These are phyloP conservation scores for Candida berthetii DNA, from an alignment of 805 yeast genomes.

Conservation along the genomic window DNA sequence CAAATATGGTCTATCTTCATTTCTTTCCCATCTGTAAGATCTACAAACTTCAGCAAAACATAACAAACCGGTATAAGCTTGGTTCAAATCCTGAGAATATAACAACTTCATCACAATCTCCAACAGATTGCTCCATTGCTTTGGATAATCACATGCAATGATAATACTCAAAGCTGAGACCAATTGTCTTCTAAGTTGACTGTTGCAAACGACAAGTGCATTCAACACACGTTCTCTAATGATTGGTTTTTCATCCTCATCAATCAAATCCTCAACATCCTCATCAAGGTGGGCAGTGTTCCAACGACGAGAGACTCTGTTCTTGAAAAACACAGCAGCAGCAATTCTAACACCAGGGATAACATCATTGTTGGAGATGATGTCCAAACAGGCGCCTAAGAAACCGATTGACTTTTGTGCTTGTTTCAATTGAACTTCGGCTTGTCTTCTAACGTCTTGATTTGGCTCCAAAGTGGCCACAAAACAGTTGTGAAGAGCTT, in stretches of 20 bases:
- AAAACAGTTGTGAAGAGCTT: conserved; percentile 65
- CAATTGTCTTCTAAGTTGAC: conserved; percentile 33
- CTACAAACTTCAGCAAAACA: conserved; percentile 67
- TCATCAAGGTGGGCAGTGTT: conserved; percentile 22
- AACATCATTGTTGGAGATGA: conserved; percentile 48
- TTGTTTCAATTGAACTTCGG: conserved; percentile 60
- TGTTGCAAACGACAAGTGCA: conserved; percentile 47
- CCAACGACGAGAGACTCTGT: conserved; percentile 67
- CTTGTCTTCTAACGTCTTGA: conserved; percentile 51
- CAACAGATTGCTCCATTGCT: conserved; percentile 48
- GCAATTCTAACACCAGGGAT: conserved; percentile 53
- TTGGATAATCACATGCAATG: conserved; percentile 43
- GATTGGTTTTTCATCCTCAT: conserved; percentile 66
- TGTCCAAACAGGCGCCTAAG: conserved; percentile 75
- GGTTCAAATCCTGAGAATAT: conserved; percentile 32
- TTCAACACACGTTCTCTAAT: conserved; percentile 65
- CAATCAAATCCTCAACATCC: conserved; percentile 32
- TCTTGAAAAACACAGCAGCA: conserved; percentile 80
- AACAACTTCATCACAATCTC: conserved; percentile 40
- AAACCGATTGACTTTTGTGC: conserved; percentile 64
- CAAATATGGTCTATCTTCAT: conserved; percentile 44
- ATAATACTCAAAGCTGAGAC: conserved; percentile 49
- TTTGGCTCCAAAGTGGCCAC: conserved; percentile 73
- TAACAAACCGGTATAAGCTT: conserved; percentile 59
- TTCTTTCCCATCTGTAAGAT: conserved; percentile 65